Evolutionary conservation across 257 asterid species (phyloP), one percentile per base, ranked within the genome.

Genomic region (Coffea canephora): DNA sequence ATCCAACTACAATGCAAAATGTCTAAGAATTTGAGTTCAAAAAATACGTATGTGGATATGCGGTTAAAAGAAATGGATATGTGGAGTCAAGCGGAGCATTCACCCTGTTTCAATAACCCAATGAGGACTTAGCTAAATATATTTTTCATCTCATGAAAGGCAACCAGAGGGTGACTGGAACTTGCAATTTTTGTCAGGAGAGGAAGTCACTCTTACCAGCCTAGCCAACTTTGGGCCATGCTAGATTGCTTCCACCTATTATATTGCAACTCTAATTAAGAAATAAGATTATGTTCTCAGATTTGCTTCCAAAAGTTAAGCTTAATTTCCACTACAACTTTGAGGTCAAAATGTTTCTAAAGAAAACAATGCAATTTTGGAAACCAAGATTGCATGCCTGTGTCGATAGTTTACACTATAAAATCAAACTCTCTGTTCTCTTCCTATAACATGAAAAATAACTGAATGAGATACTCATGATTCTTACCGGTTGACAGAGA

Each of bases 401-500:
- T 66, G 45, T 14, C 9, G 1, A 31, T 66, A 66, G 14, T 66
- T 15, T 66, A 45, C 3, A 16, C 50, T 39, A 34, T 15, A 15
- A 4, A 39, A 69, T 39, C 34, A 3, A 25, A 8, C 27, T 69
- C 48, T 25, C 8, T 39, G 73, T 31, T 10, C 8, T 41, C 52
- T 69, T 39, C 9, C 31, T 41, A 39, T 16, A 68, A 36, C 72
- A 41, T 69, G 12, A 6, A 9, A 6, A 18, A 41, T 68, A 1
- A 41, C 50, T 3, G 11, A 69, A 41, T 15, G 43, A n/a, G 36
- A n/a, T 31, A 11, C 45, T 76, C 9, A 49, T 12, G 7, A n/a
- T 23, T 25, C 82, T 83, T 83, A 83, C 87, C 16, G 73, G 73
- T 84, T 84, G 52, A 21, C 77, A 11, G 87, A 78, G n/a, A 84